A percentile compares a stretch with the other conserved stretches of the same genome.
These are phyloP conservation scores for Asterophora parasitica DNA, from an alignment of 768 basidiomycete species.

Conservation along the genomic window DNA sequence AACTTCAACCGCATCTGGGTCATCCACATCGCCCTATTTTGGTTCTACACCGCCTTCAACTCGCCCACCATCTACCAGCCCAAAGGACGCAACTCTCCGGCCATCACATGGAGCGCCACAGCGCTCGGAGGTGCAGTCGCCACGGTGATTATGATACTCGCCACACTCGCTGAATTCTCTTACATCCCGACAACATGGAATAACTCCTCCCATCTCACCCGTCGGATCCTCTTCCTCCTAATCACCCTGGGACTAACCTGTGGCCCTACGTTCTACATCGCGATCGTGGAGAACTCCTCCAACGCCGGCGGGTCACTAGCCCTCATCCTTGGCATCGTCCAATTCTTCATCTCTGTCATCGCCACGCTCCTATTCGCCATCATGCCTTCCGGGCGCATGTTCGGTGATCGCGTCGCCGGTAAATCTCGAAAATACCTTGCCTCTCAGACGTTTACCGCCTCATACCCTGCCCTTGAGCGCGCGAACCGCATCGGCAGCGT, in stretches of 20 bases:
- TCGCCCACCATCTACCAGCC: conserved; percentile 79
- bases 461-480: conserved; percentile 69
- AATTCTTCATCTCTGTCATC: conserved; percentile 89
- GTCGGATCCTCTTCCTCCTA: conserved; percentile 83
- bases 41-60: conserved; percentile 95
- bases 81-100: conserved; percentile 51
- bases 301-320: conserved; percentile 64
- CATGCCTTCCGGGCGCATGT: conserved; percentile 97
- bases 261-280: conserved; percentile 94
- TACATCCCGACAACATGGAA: conserved; percentile 99
- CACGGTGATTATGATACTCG: conserved; percentile 93
- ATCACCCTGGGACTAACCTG: conserved; percentile 88
- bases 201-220: conserved; percentile 93
- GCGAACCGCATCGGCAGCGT: conserved; percentile 74
- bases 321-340: conserved; percentile 91
- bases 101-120: conserved; percentile 90
- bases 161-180: conserved; percentile 91
- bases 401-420: conserved; percentile 94
- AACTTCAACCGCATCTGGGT: conserved; percentile 99
- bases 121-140: conserved; percentile 95
- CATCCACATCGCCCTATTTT: conserved; percentile 91
- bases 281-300: conserved; percentile 62
- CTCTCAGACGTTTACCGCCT: conserved; percentile 96
- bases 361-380: conserved; percentile 85
- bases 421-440: conserved; percentile 97